Conservation (phyloP, 257 asterid genomes). For the Solanum sejunctum region DNA sequence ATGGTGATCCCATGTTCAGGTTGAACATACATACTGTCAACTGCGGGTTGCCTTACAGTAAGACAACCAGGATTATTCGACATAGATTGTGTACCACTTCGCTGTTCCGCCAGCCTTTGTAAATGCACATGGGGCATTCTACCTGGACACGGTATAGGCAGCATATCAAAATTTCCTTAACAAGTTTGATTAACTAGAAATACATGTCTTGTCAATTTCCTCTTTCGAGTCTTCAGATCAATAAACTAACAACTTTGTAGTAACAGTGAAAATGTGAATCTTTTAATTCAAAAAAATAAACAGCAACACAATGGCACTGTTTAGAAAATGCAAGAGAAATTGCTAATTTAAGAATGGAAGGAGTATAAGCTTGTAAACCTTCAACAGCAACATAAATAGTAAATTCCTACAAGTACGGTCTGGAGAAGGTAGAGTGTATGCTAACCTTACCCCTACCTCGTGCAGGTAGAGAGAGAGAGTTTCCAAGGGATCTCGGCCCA, state of each 20-base stretch:
- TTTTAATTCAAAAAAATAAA: neutral
- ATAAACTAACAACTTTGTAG: neutral
- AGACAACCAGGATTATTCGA: conserved; percentile 17
- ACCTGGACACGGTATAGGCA: conserved; percentile 34
- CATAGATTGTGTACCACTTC: conserved; percentile 21
- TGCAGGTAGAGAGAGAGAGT: neutral
- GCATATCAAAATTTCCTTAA: neutral
- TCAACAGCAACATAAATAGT: neutral
- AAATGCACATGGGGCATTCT: conserved; percentile 93
- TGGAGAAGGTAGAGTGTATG: neutral
- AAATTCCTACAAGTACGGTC: neutral
- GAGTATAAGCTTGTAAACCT: neutral
- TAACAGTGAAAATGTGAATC: neutral
- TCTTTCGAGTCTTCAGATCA: neutral
- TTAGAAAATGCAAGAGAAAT: neutral
- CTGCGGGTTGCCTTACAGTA: conserved; percentile 26
- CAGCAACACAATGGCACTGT: neutral
- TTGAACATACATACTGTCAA: conserved; percentile 27
- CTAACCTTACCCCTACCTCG: neutral
- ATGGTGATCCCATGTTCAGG: conserved; percentile 7
- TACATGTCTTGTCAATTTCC: neutral
- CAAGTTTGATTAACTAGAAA: neutral
- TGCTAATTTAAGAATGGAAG: neutral
- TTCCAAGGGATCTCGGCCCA: neutral
- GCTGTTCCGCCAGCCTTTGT: conserved; percentile 64